Evolutionary conservation across 108 stramenopile species (phyloP).

Genomic region (Schizochytrium sp.): DNA sequence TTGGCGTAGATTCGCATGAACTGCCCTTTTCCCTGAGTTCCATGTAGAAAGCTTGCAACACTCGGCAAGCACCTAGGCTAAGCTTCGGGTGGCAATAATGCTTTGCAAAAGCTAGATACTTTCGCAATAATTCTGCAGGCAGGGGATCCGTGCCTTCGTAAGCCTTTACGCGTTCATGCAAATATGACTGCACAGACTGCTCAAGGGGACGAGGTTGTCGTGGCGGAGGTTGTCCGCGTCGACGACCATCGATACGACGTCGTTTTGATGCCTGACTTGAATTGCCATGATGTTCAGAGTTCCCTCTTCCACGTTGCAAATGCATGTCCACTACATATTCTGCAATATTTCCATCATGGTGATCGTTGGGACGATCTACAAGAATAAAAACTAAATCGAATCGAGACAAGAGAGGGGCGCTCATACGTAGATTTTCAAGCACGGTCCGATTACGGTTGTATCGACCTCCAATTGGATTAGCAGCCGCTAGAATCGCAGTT

Average conservation of each 20-base stretch:
- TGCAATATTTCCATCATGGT: slow-evolving; percentile 88
- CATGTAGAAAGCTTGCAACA: slow-evolving; percentile 90
- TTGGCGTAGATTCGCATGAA: slow-evolving; percentile 84
- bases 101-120: slow-evolving; percentile 95
- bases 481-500: slow-evolving; percentile 95
- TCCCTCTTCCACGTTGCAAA: slow-evolving; percentile 61
- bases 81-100: slow-evolving; percentile 91
- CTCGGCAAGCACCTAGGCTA: slow-evolving; percentile 83
- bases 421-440: slow-evolving; percentile 92
- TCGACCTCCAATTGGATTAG: slow-evolving; percentile 95
- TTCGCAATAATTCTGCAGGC: slow-evolving; percentile 81
- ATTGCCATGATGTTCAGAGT: too few relatives aligned
- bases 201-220: neutral
- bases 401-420: slow-evolving; percentile 90
- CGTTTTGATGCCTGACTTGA: neutral
- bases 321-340: slow-evolving; percentile 91
- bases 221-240: neutral
- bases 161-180: neutral
- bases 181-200: neutral
- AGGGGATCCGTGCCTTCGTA: slow-evolving; percentile 67
- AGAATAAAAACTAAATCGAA: slow-evolving; percentile 98
- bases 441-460: slow-evolving; percentile 92
- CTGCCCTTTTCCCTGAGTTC: slow-evolving; percentile 79
- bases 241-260: neutral
- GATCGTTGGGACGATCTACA: slow-evolving; percentile 89